These are phyloP conservation scores for Diplotaxis tenuifolia DNA, from an alignment of 345 rosid genomes.

Conservation along the genomic window DNA sequence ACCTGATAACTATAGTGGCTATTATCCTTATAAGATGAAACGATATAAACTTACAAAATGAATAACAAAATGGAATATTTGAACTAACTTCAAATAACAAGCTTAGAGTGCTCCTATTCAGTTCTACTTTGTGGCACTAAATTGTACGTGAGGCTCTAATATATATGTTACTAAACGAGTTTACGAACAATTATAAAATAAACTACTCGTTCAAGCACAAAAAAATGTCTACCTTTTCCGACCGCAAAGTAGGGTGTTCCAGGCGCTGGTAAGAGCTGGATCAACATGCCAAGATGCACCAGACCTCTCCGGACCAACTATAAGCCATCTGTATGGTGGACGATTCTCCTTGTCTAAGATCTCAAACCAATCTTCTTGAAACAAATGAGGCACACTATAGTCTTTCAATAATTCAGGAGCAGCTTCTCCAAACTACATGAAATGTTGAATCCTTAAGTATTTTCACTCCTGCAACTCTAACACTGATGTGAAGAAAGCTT, in stretches of 20 bases:
- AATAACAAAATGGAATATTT: neutral
- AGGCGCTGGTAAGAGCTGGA: slow-evolving; percentile 97
- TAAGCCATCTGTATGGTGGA: slow-evolving; percentile 91
- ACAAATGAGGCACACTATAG: slow-evolving; percentile 74
- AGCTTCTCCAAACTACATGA: slow-evolving; percentile 79
- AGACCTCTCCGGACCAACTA: slow-evolving; percentile 95
- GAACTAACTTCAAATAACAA: neutral
- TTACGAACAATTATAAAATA: neutral
- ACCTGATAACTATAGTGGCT: slow-evolving; percentile 1
- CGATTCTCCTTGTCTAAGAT: slow-evolving; percentile 68
- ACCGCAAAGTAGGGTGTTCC: slow-evolving; percentile 94
- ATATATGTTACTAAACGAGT: neutral
- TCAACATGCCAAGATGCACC: slow-evolving; percentile 99
- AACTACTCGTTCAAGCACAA: neutral
- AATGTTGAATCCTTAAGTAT: slow-evolving; percentile 15
- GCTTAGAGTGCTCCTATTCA: neutral
- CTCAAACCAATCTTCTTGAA: slow-evolving; percentile 87
- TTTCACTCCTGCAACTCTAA: slow-evolving; percentile 5
- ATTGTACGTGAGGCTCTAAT: neutral
- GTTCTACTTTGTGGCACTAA: neutral
- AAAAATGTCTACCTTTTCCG: slow-evolving; percentile 66
- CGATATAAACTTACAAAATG: neutral
- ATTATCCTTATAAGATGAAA: neutral
- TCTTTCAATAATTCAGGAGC: slow-evolving; percentile 77
- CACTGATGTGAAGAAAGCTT: neutral